Percentiles rank a stretch among this genome's conserved stretches.
These are phyloP conservation scores for Rhynchosporium agropyri DNA, from an alignment of 2,329 filamentous ascomycete genomes.

Conservation along the genomic window DNA sequence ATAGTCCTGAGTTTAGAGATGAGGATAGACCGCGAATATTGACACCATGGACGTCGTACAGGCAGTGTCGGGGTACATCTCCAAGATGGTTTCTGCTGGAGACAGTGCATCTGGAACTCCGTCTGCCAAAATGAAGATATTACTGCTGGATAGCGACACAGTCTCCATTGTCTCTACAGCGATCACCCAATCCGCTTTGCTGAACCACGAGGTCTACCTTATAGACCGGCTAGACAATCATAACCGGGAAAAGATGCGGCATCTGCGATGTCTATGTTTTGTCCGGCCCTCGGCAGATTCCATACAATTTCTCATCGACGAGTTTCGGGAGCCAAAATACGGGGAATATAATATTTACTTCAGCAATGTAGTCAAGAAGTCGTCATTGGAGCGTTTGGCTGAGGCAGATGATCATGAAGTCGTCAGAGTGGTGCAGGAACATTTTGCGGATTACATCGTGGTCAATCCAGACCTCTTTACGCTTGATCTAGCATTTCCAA, in stretches of 20 bases:
- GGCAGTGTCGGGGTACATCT: conserved; percentile 91
- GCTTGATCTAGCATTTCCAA: conserved; percentile 71
- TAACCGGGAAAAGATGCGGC: conserved; percentile 94
- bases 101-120: conserved; percentile 68
- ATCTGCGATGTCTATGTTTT: conserved; percentile 90
- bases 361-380: conserved; percentile 97
- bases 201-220: conserved; percentile 97
- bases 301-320: conserved; percentile 91
- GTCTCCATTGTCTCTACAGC: conserved; percentile 92
- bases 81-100: conserved; percentile 88
- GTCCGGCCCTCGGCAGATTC: conserved; percentile 90
- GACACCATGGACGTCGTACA: conserved; percentile 85
- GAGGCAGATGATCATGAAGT: conserved; percentile 98
- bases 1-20: conserved; percentile 25
- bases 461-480: conserved; percentile 94
- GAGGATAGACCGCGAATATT: conserved; percentile 31
- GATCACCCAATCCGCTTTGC: conserved; percentile 89
- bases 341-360: conserved; percentile 98
- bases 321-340: conserved; percentile 93
- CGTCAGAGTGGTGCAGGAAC: conserved; percentile 89
- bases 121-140: conserved; percentile 96
- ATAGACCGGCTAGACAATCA: conserved; percentile 93
- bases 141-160: conserved; percentile 91
- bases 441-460: conserved; percentile 94
- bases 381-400: conserved; percentile 86